Evolutionary conservation across 306 rosid species (phyloP).

Genomic region (Neltuma alba): DNA sequence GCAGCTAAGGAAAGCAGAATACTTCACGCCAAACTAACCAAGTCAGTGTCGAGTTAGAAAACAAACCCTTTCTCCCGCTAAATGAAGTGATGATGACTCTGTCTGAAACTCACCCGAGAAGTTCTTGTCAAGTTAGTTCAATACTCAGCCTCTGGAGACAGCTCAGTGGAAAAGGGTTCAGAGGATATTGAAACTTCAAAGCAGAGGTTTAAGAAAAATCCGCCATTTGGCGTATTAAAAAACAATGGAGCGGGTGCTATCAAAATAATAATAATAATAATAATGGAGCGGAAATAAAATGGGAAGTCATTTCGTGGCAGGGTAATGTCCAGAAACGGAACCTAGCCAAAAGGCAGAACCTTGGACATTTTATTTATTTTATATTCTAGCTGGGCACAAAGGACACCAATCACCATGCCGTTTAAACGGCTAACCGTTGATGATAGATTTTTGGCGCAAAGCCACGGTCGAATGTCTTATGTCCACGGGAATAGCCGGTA

Average conservation of each 20-base stretch:
- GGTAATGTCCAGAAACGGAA: no score
- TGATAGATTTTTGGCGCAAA: no score
- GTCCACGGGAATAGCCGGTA: no score
- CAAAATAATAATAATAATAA: no score
- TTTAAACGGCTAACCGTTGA: not conserved
- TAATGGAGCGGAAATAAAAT: not conserved
- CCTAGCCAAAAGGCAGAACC: no score
- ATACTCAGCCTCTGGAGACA: not conserved
- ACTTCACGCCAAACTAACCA: not conserved
- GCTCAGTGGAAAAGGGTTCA: not conserved
- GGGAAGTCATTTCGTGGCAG: no score
- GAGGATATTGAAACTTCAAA: not conserved
- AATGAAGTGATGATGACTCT: not conserved
- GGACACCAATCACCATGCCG: not conserved
- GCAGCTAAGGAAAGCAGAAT: slow-evolving; percentile 1
- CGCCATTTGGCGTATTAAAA: not conserved
- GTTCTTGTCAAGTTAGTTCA: not conserved
- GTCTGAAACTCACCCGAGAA: not conserved
- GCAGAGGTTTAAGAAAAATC: not conserved
- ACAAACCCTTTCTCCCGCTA: not conserved
- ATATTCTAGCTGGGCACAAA: not conserved
- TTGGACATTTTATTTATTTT: no score
- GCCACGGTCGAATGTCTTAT: no score
- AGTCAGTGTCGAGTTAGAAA: not conserved
- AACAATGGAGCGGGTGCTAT: slow-evolving; percentile 7